Conservation (phyloP, 2,329 filamentous ascomycete genomes). For the Pseudocercospora vitis region DNA sequence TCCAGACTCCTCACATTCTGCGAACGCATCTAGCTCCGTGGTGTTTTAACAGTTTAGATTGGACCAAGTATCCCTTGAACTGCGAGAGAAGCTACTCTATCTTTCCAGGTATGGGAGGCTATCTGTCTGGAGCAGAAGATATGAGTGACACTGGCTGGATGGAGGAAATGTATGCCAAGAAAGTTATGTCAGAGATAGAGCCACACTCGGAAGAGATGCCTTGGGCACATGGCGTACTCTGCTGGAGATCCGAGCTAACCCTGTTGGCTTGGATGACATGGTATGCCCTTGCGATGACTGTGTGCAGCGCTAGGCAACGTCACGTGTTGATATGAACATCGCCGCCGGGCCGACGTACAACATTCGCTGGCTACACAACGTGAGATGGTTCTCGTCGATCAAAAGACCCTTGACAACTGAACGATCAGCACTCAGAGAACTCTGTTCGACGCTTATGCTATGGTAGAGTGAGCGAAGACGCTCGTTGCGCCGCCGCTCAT, state of each 20-base stretch:
- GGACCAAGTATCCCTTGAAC: too few species aligned
- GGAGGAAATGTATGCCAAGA: constrained; percentile 4
- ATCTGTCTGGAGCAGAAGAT: background rate
- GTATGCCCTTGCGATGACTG: background rate
- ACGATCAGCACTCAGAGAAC: too few species aligned
- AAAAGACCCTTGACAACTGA: too few species aligned
- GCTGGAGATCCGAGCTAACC: background rate
- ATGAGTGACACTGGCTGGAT: constrained; percentile 1
- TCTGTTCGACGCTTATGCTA: too few species aligned
- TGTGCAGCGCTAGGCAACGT: background rate
- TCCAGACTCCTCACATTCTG: too few species aligned
- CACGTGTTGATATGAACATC: background rate
- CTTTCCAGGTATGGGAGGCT: background rate
- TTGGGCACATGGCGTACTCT: background rate
- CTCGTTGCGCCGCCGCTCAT: too few species aligned
- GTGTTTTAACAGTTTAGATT: too few species aligned
- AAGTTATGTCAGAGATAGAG: constrained; percentile 1
- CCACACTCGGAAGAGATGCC: constrained; percentile 9
- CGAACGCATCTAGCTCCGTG: too few species aligned
- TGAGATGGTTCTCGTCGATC: too few species aligned
- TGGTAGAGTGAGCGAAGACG: too few species aligned
- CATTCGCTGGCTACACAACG: background rate
- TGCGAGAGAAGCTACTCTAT: too few species aligned
- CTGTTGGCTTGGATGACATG: background rate
- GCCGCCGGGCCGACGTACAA: background rate